Conservation (phyloP, 768 basidiomycete genomes). For the Calocybe indica region DNA sequence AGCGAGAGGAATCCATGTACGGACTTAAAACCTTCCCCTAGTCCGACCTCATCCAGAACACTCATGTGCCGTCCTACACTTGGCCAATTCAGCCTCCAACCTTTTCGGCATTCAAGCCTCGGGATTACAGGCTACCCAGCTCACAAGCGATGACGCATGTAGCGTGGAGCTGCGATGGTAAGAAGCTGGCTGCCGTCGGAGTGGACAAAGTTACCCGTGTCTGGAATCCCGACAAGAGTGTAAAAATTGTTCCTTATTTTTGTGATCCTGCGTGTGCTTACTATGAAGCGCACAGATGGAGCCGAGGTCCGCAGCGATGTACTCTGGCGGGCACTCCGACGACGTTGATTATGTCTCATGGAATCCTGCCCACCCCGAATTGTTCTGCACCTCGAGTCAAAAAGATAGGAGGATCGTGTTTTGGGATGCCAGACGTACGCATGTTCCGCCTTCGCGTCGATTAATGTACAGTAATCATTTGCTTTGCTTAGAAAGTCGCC, state of each 20-base stretch:
- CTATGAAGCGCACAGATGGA: conserved; percentile 50
- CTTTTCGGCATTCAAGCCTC: conserved; percentile 75
- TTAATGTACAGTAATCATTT: neutral
- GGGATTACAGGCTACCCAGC: conserved; percentile 63
- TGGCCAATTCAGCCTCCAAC: conserved; percentile 52
- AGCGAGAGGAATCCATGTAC: conserved; percentile 70
- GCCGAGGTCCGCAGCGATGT: conserved; percentile 54
- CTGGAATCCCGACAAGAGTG: conserved; percentile 78
- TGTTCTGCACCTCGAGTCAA: conserved; percentile 76
- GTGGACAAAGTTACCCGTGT: conserved; percentile 73
- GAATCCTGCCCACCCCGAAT: conserved; percentile 81
- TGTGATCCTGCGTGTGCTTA: neutral
- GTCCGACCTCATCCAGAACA: conserved; percentile 3
- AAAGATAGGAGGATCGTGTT: conserved; percentile 72
- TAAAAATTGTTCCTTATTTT: conserved; percentile 26
- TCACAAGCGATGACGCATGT: conserved; percentile 68
- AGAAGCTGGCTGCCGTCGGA: conserved; percentile 75
- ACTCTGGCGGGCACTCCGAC: conserved; percentile 67
- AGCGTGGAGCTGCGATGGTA: conserved; percentile 82
- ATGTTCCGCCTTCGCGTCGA: neutral
- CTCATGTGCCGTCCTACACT: neutral
- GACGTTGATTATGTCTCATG: conserved; percentile 81
- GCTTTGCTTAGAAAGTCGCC: conserved; percentile 53
- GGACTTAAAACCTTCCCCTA: conserved; percentile 20
- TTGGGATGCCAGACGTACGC: conserved; percentile 80